Evolutionary conservation across 1,139 yeast species (phyloP).

Genomic region (Protomyces macrosporus): DNA sequence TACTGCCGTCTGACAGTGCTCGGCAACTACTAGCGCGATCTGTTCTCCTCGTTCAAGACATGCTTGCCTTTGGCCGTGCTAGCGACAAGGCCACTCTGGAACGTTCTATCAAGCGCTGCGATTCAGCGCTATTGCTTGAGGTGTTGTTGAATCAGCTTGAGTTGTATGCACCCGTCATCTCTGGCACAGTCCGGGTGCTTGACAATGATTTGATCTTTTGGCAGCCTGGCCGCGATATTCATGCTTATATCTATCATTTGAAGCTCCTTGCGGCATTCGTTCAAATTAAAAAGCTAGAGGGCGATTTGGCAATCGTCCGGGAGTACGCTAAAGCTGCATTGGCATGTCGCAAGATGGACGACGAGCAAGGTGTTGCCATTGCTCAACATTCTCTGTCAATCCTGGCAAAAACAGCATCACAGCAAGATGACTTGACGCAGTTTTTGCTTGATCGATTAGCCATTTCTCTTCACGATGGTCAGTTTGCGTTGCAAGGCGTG

Average conservation of each 20-base stretch:
- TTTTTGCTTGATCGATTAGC: not conserved
- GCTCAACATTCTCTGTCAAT: not conserved
- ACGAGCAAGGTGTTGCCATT: not conserved
- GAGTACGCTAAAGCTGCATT: not conserved
- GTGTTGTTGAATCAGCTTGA: too few species aligned
- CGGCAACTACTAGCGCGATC: too few species aligned
- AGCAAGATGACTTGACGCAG: not conserved
- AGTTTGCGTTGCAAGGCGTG: not conserved
- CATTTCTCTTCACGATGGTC: not conserved
- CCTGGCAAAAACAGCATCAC: not conserved
- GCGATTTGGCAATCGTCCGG: not conserved
- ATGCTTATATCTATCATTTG: not conserved
- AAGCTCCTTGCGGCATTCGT: not conserved
- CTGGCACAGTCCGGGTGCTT: too few species aligned
- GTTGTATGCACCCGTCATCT: too few species aligned
- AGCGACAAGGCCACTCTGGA: too few species aligned
- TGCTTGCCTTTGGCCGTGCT: too few species aligned
- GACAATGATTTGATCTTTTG: not conserved
- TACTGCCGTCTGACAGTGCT: too few species aligned
- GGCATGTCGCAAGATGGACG: not conserved
- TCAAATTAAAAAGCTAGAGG: too few species aligned
- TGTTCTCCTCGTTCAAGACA: too few species aligned
- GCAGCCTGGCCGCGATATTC: not conserved
- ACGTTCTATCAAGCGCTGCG: too few species aligned
- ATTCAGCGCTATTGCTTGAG: too few species aligned